phyloP scores from a whole-genome alignment of 192 early-diverging fungal genomes.

The Coemansia sp. region DNA sequence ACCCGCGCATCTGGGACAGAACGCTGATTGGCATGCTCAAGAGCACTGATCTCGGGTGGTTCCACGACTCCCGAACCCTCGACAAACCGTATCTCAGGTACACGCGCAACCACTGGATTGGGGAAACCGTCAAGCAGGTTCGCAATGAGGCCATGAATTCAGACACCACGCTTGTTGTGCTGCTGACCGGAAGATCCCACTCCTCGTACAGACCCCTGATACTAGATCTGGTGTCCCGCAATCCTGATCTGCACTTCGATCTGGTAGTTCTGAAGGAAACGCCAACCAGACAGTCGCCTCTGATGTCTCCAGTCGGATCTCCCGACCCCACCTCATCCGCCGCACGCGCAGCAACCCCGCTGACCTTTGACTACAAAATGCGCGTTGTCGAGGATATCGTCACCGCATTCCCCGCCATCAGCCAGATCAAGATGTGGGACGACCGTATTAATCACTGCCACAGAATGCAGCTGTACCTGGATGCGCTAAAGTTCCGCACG shows the following conservation, averaged over 20 bases:
- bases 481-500: constrained; percentile 33
- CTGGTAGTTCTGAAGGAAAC: constrained; percentile 59
- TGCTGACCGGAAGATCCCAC: constrained; percentile 53
- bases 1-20: constrained; percentile 61
- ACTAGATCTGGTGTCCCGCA: constrained; percentile 33
- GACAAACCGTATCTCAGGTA: constrained; percentile 49
- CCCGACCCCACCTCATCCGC: background rate
- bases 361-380: constrained; percentile 64
- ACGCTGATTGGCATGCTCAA: constrained; percentile 57
- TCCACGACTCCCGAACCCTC: constrained; percentile 61
- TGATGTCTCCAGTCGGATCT: constrained; percentile 27
- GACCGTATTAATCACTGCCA: constrained; percentile 57
- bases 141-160: constrained; percentile 14
- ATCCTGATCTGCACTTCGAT: constrained; percentile 55
- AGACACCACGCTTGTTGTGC: constrained; percentile 40
- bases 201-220: constrained; percentile 46
- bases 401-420: constrained; percentile 52
- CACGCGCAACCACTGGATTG: constrained; percentile 35
- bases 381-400: constrained; percentile 59
- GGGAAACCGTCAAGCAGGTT: constrained; percentile 18
- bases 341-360: constrained; percentile 38
- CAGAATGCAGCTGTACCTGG: constrained; percentile 48
- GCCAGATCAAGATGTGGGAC: constrained; percentile 59
- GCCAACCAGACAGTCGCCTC: constrained; percentile 37
- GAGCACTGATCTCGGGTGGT: constrained; percentile 63